Evolutionary conservation across 805 yeast species (phyloP).

Genomic region (Dipodascus geniculatus): DNA sequence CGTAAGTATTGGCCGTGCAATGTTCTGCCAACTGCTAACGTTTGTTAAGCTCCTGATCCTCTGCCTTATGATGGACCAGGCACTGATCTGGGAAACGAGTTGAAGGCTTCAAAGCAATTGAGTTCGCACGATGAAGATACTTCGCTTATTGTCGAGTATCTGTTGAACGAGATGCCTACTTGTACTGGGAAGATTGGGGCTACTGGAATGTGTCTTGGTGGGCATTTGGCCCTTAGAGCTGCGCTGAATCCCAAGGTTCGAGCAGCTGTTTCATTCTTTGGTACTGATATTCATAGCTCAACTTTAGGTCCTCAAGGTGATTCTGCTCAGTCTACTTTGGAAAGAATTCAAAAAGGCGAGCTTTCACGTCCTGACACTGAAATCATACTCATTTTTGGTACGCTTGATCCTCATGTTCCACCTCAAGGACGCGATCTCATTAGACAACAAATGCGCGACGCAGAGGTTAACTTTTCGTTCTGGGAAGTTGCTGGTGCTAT

Average conservation of each 20-base stretch:
- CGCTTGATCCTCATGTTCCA: conserved; percentile 71
- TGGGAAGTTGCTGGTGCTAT: conserved; percentile 70
- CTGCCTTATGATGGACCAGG: conserved; percentile 61
- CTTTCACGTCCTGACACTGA: conserved; percentile 30
- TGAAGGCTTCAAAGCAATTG: conserved; percentile 55
- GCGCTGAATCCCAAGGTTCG: conserved; percentile 51
- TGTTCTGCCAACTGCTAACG: not conserved
- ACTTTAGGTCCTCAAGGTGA: conserved; percentile 49
- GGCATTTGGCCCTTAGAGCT: conserved; percentile 65
- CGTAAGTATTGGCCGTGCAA: not conserved
- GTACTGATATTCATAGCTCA: conserved; percentile 66
- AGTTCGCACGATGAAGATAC: conserved; percentile 70
- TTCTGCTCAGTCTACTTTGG: conserved; percentile 44
- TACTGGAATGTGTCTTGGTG: conserved; percentile 83
- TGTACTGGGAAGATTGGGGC: conserved; percentile 68
- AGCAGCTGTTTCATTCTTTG: conserved; percentile 67
- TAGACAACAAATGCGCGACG: conserved; percentile 44
- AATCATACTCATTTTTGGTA: conserved; percentile 58
- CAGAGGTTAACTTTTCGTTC: conserved; percentile 53
- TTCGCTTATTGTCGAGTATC: conserved; percentile 48
- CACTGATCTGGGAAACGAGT: conserved; percentile 61
- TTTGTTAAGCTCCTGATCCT: conserved; percentile 35
- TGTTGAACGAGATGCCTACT: conserved; percentile 39
- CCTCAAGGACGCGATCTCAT: conserved; percentile 66
- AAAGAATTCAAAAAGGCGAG: conserved; percentile 31